phyloP scores from a whole-genome alignment of 2,329 filamentous ascomycete genomes.

The Cladosporium phlei region DNA sequence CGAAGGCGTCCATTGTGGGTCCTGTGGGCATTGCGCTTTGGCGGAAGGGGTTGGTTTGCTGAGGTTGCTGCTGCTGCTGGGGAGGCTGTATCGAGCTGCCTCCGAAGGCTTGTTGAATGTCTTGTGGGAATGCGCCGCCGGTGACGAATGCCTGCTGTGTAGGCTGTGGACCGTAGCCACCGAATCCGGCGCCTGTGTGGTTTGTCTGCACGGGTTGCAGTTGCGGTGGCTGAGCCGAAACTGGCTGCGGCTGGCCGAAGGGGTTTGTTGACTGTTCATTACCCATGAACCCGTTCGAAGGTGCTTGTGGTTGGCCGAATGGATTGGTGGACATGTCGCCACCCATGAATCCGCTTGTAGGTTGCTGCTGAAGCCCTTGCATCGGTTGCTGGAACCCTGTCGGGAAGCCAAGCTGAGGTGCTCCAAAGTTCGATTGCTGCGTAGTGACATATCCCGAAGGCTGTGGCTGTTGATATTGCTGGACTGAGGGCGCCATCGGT shows the following conservation, averaged over 20 bases:
- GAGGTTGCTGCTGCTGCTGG: constrained; percentile 44
- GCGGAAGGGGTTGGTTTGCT: constrained; percentile 86
- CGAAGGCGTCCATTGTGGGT: constrained; percentile 7
- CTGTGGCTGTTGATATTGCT: constrained; percentile 29
- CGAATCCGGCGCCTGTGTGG: constrained; percentile 75
- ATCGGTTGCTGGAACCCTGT: constrained; percentile 10
- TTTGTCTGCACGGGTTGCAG: constrained; percentile 54
- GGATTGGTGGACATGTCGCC: constrained; percentile 12
- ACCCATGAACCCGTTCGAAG: constrained; percentile 40
- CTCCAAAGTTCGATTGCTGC: constrained; percentile 25
- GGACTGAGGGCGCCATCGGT: constrained; percentile 40
- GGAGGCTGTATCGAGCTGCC: constrained; percentile 29
- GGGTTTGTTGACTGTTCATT: constrained; percentile 34
- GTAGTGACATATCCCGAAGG: constrained; percentile 19
- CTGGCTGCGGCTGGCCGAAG: constrained; percentile 31
- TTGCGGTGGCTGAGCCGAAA: constrained; percentile 21
- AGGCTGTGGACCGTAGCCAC: constrained; percentile 69
- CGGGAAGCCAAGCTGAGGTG: constrained; percentile 18
- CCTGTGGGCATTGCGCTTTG: constrained; percentile 68
- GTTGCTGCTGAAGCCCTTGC: constrained; percentile 16
- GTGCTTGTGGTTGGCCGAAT: constrained; percentile 15
- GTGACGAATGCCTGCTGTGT: constrained; percentile 45
- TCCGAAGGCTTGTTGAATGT: constrained; percentile 22
- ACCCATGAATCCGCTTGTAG: constrained; percentile 40
- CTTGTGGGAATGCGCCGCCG: constrained; percentile 18